phyloP scores from a whole-genome alignment of 768 basidiomycete genomes.

The Xerocomus brunneocitrinus region DNA sequence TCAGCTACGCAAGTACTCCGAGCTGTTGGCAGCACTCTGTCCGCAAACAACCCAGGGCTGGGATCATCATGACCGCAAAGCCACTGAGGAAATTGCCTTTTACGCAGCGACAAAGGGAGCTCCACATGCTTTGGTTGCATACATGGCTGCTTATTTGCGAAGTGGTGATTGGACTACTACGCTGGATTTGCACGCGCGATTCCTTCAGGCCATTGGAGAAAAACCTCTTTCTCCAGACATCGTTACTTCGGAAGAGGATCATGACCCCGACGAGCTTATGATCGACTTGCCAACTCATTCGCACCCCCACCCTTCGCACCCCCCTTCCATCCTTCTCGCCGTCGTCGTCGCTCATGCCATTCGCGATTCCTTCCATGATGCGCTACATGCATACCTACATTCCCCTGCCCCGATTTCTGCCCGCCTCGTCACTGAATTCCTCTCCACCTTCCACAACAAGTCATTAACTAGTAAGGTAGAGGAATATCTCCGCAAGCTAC shows the following conservation, averaged over 20 bases:
- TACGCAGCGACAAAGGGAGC: constrained; percentile 42
- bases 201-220: constrained; percentile 23
- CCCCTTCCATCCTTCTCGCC: constrained; percentile 43
- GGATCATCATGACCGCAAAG: constrained; percentile 26
- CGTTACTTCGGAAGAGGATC: constrained; percentile 11
- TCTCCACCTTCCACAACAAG: constrained; percentile 35
- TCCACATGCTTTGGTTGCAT: constrained; percentile 44
- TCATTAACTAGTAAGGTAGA: constrained; percentile 39
- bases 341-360: constrained; percentile 61
- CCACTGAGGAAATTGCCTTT: constrained; percentile 47
- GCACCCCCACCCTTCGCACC: constrained; percentile 9
- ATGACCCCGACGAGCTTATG: constrained; percentile 24
- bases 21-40: constrained; percentile 31
- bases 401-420: constrained; percentile 35
- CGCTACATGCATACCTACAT: constrained; percentile 42
- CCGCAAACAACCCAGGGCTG: constrained; percentile 17
- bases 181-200: constrained; percentile 42
- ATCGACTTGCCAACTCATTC: constrained; percentile 19
- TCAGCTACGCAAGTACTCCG: constrained; percentile 39
- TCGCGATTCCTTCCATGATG: constrained; percentile 51
- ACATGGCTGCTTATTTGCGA: constrained; percentile 45
- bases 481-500: constrained; percentile 45
- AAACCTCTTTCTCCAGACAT: constrained; percentile 16
- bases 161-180: constrained; percentile 38
- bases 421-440: constrained; percentile 35